Evolutionary conservation across 257 asterid genomes (phyloP), one percentile per base, ranked within the genome.

Genomic region (Scutellaria galericulata): DNA sequence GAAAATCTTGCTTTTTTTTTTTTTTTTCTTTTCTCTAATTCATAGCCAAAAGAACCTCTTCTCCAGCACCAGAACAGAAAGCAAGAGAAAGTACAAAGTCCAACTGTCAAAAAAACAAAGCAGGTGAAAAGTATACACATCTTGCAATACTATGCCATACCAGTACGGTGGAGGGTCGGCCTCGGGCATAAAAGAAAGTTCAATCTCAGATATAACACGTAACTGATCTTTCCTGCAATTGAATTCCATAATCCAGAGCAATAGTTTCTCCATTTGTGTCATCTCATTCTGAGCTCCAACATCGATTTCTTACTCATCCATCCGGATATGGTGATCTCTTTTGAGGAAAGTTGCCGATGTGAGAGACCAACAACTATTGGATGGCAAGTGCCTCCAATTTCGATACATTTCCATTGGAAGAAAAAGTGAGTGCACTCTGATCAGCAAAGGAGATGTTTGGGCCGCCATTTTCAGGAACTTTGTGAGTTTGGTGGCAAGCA

Each of bases 381-480:
- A 86, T 79, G 51, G 57, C 82, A 35, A 89, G 77, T 37, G 81
- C 77, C 53, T 83, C 89, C 69, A 77, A 70, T 62, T 83, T 83
- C 78, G 84, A 96, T 27, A 89, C 14, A 46, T 63, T 86, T 45
- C 99, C 99, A 63, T 90, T 94, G 20, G 90, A 70, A 7, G 93
- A 68, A 27, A 77, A 45, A 54, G 80, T 11, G 2, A 40, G 54
- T 11, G 76, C 51, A 35, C 46, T 64, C 60, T 73, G 78, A 79
- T 72, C 80, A 20, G 84, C 8, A 51, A 63, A 70, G 52, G 80
- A 46, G 77, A 18, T 70, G 81, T 65, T 58, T 40, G 66, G 55
- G 56, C 75, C 75, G 56, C 86, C 96, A 78, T 84, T 88, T 85
- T 82, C 89, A 7, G 88, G 70, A 42, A 54, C 80, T 66, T 71